A percentile compares a stretch with the other conserved stretches of the same genome.
Conservation (phyloP, 768 basidiomycete species). For the Russula virescens region DNA sequence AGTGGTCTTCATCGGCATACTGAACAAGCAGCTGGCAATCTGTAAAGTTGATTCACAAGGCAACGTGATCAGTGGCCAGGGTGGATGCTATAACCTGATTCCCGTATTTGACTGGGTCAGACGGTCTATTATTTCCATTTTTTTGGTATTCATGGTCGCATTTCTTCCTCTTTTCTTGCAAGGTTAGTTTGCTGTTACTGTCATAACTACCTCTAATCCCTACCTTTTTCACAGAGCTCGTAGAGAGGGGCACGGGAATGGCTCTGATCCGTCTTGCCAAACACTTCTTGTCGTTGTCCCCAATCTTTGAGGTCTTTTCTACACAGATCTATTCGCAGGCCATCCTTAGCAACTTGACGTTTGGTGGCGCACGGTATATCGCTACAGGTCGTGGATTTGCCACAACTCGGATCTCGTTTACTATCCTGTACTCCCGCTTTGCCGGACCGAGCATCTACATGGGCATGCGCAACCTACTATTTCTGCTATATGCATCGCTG, state of each 20-base stretch:
- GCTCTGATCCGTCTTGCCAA: conserved; percentile 91
- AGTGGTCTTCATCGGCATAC: conserved; percentile 93
- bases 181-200: conserved; percentile 42
- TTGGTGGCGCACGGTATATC: conserved; percentile 98
- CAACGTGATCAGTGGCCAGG: conserved; percentile 76
- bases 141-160: conserved; percentile 97
- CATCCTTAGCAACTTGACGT: conserved; percentile 93
- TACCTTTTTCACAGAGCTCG: conserved; percentile 56
- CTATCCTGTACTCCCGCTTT: conserved; percentile 96
- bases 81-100: conserved; percentile 92
- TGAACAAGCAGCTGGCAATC: conserved; percentile 88
- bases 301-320: conserved; percentile 97
- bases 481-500: conserved; percentile 88
- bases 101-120: conserved; percentile 98
- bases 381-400: conserved; percentile 99
- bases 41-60: conserved; percentile 80
- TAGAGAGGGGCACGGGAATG: conserved; percentile 93
- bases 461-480: conserved; percentile 88
- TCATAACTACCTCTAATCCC: conserved; percentile 6
- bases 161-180: conserved; percentile 95
- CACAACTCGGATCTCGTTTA: conserved; percentile 92
- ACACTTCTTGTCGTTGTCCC: conserved; percentile 95
- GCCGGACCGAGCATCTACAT: conserved; percentile 99
- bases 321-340: conserved; percentile 98
- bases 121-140: conserved; percentile 94